Percentiles rank a stretch among this genome's conserved stretches.
Conservation (phyloP, 2,329 filamentous ascomycete species). For the Aureobasidium sp. region DNA sequence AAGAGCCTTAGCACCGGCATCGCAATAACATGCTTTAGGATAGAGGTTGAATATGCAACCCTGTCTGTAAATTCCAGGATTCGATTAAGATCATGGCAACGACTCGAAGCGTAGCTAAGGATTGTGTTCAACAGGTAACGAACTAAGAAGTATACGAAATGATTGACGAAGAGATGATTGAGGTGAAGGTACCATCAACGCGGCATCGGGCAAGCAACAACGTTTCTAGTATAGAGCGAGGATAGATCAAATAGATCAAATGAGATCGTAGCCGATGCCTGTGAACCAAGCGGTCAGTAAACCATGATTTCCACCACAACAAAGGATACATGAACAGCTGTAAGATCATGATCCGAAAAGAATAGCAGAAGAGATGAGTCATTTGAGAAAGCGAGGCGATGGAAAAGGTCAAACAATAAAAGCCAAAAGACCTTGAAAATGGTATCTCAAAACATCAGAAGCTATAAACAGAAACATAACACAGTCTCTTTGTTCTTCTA, state of each 20-base stretch:
- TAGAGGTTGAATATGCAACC: neutral
- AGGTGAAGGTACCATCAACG: neutral
- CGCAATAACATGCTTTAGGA: too few relatives aligned
- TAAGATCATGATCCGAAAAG: neutral
- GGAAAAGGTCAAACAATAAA: neutral
- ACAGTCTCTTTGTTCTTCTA: too few relatives aligned
- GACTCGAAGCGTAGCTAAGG: neutral
- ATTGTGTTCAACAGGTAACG: neutral
- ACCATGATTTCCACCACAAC: neutral
- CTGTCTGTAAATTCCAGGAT: neutral
- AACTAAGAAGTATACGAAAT: neutral
- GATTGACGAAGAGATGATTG: neutral
- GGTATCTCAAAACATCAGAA: neutral
- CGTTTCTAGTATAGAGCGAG: neutral
- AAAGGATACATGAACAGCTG: neutral
- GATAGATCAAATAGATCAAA: neutral
- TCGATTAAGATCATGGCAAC: fast-evolving
- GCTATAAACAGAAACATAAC: neutral
- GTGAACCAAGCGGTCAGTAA: neutral
- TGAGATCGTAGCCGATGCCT: neutral
- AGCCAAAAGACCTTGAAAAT: neutral
- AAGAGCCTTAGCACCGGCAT: too few relatives aligned
- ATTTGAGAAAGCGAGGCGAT: neutral
- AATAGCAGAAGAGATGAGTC: neutral
- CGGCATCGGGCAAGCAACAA: neutral